Evolutionary conservation across 108 stramenopile genomes (phyloP).

Genomic region (Skeletonema grethae): DNA sequence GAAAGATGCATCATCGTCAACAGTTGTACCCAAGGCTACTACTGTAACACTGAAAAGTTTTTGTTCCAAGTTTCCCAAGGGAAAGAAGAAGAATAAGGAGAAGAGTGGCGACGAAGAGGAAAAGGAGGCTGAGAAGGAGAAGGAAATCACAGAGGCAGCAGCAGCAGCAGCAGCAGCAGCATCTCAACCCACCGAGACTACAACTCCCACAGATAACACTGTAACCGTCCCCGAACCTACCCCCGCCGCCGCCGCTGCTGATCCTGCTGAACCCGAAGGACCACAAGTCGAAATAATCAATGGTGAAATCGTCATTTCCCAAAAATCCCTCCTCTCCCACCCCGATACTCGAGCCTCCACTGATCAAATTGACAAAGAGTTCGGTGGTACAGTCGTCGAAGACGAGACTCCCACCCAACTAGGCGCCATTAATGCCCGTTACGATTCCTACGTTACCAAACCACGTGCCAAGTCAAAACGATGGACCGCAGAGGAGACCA

Average conservation of each 20-base stretch:
- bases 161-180: background rate
- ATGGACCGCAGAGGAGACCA: constrained; percentile 76
- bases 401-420: constrained; percentile 20
- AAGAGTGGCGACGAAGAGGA: background rate
- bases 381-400: constrained; percentile 38
- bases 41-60: constrained; percentile 9
- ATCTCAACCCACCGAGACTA: background rate
- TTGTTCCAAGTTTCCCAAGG: constrained; percentile 22
- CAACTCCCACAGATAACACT: background rate
- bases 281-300: constrained; percentile 35
- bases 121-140: background rate
- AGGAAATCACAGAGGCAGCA: background rate
- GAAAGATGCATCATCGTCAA: background rate
- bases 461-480: constrained; percentile 12
- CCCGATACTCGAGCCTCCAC: constrained; percentile 16
- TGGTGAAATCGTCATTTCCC: constrained; percentile 32
- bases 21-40: background rate
- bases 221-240: no score
- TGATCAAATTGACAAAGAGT: constrained; percentile 28
- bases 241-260: background rate
- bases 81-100: background rate
- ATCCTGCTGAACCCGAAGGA: background rate
- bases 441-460: constrained; percentile 22
- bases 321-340: constrained; percentile 19
- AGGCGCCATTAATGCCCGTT: constrained; percentile 23